Percentiles rank a stretch among this genome's conserved stretches.
These are phyloP conservation scores for Naganishia liquefaciens DNA, from an alignment of 1,284 basidiomycete species.

Conservation along the genomic window DNA sequence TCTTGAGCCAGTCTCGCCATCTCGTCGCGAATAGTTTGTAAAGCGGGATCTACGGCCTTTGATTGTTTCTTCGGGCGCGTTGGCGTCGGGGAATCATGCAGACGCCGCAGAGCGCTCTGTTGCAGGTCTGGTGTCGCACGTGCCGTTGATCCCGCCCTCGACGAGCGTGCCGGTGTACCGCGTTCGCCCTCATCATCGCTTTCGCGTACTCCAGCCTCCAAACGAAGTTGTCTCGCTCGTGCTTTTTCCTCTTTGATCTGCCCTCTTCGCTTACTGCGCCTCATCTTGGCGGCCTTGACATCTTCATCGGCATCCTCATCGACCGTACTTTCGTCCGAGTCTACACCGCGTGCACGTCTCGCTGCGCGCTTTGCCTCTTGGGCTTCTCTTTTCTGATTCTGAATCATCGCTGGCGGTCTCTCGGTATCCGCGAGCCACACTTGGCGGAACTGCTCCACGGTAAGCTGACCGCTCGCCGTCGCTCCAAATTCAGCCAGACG, in stretches of 20 bases:
- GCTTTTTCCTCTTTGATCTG: constrained; percentile 29
- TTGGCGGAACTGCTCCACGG: constrained; percentile 85
- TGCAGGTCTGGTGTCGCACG: constrained; percentile 12
- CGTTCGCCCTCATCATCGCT: constrained; percentile 19
- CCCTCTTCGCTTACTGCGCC: constrained; percentile 41
- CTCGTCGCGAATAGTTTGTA: constrained; percentile 15
- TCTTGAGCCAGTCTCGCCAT: constrained; percentile 20
- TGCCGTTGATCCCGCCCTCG: constrained; percentile 18
- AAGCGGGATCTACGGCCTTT: background rate
- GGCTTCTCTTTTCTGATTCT: constrained; percentile 56
- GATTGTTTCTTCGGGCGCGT: background rate
- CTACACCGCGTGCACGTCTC: constrained; percentile 20
- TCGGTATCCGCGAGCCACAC: constrained; percentile 89
- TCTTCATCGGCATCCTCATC: constrained; percentile 53
- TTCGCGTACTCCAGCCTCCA: constrained; percentile 20
- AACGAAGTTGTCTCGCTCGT: constrained; percentile 5
- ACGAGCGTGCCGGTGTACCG: constrained; percentile 18
- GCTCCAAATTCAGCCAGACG: constrained; percentile 93
- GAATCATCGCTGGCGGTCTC: constrained; percentile 84
- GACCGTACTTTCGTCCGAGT: constrained; percentile 36
- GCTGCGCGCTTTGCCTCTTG: constrained; percentile 47
- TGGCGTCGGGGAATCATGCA: constrained; percentile 19
- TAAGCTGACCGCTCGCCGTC: constrained; percentile 81
- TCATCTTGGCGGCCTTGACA: constrained; percentile 36
- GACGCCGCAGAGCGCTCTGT: constrained; percentile 10